Evolutionary conservation across 345 rosid genomes (phyloP).

Genomic region (Boechera divaricarpa): DNA sequence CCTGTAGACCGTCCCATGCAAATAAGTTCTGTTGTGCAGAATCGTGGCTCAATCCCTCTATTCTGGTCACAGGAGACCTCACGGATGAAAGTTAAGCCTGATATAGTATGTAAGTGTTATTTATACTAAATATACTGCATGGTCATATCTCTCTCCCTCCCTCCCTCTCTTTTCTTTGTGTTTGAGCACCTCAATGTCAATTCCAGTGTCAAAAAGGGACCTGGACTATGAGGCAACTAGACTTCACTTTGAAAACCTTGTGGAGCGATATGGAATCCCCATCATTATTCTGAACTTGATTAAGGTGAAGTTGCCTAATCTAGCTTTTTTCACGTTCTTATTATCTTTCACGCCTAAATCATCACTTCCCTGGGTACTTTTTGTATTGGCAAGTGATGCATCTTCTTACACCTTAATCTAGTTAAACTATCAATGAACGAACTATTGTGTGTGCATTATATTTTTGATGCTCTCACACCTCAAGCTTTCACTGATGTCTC

Average conservation of each 20-base stretch:
- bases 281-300: slow-evolving; percentile 92
- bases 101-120: slow-evolving; percentile 75
- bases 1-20: slow-evolving; percentile 72
- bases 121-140: slow-evolving; percentile 31
- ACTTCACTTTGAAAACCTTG: slow-evolving; percentile 94
- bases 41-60: slow-evolving; percentile 98
- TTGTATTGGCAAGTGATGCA: slow-evolving; percentile 26
- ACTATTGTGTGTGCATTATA: slow-evolving; percentile 13
- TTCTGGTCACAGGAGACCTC: slow-evolving; percentile 99
- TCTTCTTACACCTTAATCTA: slow-evolving; percentile 18
- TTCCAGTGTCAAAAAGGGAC: slow-evolving; percentile 86
- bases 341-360: slow-evolving; percentile 7
- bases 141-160: not conserved
- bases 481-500: slow-evolving; percentile 23
- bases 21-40: slow-evolving; percentile 93
- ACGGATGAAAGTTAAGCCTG: slow-evolving; percentile 92
- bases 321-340: slow-evolving; percentile 24
- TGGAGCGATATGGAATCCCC: slow-evolving; percentile 89
- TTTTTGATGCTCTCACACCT: not conserved
- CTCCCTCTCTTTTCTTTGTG: slow-evolving; percentile 3
- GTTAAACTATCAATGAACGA: slow-evolving; percentile 5
- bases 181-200: slow-evolving; percentile 36
- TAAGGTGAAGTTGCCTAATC: slow-evolving; percentile 61
- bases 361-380: not conserved
- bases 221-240: slow-evolving; percentile 88